These are phyloP conservation scores for Saxispiralis lemnorum DNA, from an alignment of 495 filamentous ascomycete species.

Conservation along the genomic window DNA sequence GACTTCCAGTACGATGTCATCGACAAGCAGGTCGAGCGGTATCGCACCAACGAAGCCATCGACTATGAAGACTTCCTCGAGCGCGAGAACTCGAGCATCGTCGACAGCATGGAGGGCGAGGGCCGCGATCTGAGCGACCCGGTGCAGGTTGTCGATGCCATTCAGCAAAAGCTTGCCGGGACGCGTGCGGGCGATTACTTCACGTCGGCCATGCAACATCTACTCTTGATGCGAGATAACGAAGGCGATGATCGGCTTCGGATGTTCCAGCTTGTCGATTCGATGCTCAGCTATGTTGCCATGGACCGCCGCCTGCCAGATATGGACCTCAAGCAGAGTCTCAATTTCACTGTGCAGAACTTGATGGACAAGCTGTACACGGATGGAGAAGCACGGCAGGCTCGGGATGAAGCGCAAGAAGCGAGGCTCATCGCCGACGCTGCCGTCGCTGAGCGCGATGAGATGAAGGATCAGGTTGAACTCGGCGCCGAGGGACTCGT, in stretches of 20 bases:
- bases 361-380: slow-evolving; percentile 90
- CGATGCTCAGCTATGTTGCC: slow-evolving; percentile 95
- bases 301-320: slow-evolving; percentile 94
- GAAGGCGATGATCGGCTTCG: slow-evolving; percentile 79
- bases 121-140: slow-evolving; percentile 91
- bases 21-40: slow-evolving; percentile 93
- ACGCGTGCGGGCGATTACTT: slow-evolving; percentile 87
- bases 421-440: slow-evolving; percentile 83
- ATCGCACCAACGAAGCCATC: slow-evolving; percentile 83
- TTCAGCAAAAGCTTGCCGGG: slow-evolving; percentile 68
- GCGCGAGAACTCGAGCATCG: slow-evolving; percentile 72
- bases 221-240: slow-evolving; percentile 83
- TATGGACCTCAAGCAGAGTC: slow-evolving; percentile 89
- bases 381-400: slow-evolving; percentile 81
- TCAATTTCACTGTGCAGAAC: slow-evolving; percentile 93
- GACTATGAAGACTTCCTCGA: slow-evolving; percentile 97
- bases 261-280: slow-evolving; percentile 96
- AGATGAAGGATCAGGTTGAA: slow-evolving; percentile 82
- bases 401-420: slow-evolving; percentile 75
- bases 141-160: slow-evolving; percentile 80
- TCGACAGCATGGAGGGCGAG: slow-evolving; percentile 78
- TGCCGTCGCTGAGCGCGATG: slow-evolving; percentile 89
- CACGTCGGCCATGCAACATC: slow-evolving; percentile 82
- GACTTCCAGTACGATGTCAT: slow-evolving; percentile 96
- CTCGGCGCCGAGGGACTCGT: slow-evolving; percentile 88